phyloP scores from a whole-genome alignment of 1,139 yeast genomes.

The Debaryomyces sp. region DNA sequence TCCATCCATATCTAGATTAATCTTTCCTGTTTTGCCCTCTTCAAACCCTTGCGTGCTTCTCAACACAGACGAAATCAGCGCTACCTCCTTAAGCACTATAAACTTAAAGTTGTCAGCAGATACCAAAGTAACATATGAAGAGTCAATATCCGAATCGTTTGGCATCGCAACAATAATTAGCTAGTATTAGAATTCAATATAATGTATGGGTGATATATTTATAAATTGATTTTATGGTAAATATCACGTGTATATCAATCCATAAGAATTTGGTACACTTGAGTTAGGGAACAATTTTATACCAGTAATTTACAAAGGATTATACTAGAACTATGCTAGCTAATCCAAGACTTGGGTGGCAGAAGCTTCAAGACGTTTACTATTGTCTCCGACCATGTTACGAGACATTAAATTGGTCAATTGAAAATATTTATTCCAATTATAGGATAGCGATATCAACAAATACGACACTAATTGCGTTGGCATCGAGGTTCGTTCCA shows the following conservation, averaged over 20 bases:
- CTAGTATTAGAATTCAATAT: neutral
- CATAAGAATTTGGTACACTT: neutral
- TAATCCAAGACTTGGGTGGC: constrained; percentile 62
- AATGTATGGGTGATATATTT: neutral
- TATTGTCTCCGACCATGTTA: constrained; percentile 55
- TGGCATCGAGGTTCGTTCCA: constrained; percentile 36
- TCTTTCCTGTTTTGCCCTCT: constrained; percentile 54
- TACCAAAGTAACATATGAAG: constrained; percentile 60
- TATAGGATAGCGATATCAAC: constrained; percentile 32
- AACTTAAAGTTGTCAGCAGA: constrained; percentile 76
- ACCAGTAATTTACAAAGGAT: neutral
- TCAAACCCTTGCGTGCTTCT: constrained; percentile 66
- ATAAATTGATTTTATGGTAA: neutral
- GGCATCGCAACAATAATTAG: neutral
- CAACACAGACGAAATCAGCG: constrained; percentile 80
- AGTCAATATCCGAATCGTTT: constrained; percentile 15
- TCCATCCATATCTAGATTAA: constrained; percentile 67
- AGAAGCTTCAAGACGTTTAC: constrained; percentile 60
- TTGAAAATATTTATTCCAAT: constrained; percentile 33
- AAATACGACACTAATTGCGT: constrained; percentile 37
- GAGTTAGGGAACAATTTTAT: neutral
- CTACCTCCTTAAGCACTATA: constrained; percentile 73
- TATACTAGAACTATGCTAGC: constrained; percentile 21
- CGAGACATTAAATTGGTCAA: constrained; percentile 38
- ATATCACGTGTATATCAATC: neutral